Percentiles rank a stretch among this genome's conserved stretches.
These are phyloP conservation scores for Erigeron canadensis DNA, from an alignment of 129 eudicot species.

Conservation along the genomic window DNA sequence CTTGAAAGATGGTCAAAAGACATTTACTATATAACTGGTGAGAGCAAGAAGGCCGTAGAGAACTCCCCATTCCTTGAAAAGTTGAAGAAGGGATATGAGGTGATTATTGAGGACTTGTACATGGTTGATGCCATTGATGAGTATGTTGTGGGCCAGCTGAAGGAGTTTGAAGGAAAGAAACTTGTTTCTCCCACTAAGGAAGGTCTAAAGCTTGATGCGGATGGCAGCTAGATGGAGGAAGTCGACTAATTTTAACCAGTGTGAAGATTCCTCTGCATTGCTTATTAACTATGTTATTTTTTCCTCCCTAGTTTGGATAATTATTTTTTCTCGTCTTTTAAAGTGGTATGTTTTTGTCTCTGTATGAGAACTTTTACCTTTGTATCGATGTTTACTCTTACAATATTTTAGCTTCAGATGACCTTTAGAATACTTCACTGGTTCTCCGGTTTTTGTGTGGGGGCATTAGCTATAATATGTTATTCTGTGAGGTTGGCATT, in stretches of 20 bases:
- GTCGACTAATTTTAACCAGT: slow-evolving; percentile 45
- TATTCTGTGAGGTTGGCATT: no score
- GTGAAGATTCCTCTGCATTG: neutral
- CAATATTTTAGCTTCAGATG: no score
- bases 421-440: no score
- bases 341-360: no score
- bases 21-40: slow-evolving; percentile 80
- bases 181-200: slow-evolving; percentile 83
- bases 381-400: no score
- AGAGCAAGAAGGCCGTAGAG: slow-evolving; percentile 89
- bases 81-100: slow-evolving; percentile 75
- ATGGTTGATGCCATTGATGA: slow-evolving; percentile 93
- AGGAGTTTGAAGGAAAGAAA: slow-evolving; percentile 88
- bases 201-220: slow-evolving; percentile 77
- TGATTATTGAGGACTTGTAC: no score
- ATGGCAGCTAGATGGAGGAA: slow-evolving; percentile 89
- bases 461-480: no score
- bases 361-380: no score
- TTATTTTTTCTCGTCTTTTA: no score
- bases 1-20: slow-evolving; percentile 88
- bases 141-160: slow-evolving; percentile 74
- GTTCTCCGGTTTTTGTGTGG: no score
- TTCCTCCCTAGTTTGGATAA: no score
- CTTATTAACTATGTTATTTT: no score
- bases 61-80: slow-evolving; percentile 87